A percentile compares a stretch with the other conserved stretches of the same genome.
Evolutionary conservation across 805 yeast species (phyloP).

Genomic region (Debaryomyces hansenii): DNA sequence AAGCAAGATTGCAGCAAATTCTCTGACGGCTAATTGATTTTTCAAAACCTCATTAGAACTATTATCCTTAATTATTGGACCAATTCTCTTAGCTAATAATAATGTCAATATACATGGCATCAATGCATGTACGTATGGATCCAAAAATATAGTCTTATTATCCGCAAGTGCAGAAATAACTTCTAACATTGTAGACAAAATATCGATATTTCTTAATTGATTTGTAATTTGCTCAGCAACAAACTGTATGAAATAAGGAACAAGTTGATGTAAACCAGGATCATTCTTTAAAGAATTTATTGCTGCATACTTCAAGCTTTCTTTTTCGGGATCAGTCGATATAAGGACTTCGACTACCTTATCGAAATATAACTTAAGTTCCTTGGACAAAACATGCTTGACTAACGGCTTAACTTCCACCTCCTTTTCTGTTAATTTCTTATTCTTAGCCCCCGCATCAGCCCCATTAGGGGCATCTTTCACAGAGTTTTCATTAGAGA

Average conservation of each 20-base stretch:
- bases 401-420: constrained; percentile 81
- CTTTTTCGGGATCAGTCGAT: constrained; percentile 54
- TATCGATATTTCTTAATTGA: constrained; percentile 68
- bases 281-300: constrained; percentile 81
- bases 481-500: constrained; percentile 10
- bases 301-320: constrained; percentile 72
- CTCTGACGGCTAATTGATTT: constrained; percentile 66
- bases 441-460: constrained; percentile 16
- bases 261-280: constrained; percentile 94
- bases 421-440: constrained; percentile 42
- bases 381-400: constrained; percentile 92
- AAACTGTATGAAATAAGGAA: constrained; percentile 94
- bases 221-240: constrained; percentile 94
- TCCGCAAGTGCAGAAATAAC: constrained; percentile 81
- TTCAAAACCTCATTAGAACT: constrained; percentile 30
- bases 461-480: constrained; percentile 7
- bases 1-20: constrained; percentile 81
- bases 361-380: constrained; percentile 89
- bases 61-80: constrained; percentile 45
- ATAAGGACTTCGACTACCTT: constrained; percentile 79
- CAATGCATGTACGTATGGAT: constrained; percentile 93
- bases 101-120: constrained; percentile 96
- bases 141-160: constrained; percentile 83
- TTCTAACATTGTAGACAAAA: constrained; percentile 82
- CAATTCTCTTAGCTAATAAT: constrained; percentile 85